Evolutionary conservation across 169 alveolate species (phyloP).

Genomic region (Plasmodium sp.): DNA sequence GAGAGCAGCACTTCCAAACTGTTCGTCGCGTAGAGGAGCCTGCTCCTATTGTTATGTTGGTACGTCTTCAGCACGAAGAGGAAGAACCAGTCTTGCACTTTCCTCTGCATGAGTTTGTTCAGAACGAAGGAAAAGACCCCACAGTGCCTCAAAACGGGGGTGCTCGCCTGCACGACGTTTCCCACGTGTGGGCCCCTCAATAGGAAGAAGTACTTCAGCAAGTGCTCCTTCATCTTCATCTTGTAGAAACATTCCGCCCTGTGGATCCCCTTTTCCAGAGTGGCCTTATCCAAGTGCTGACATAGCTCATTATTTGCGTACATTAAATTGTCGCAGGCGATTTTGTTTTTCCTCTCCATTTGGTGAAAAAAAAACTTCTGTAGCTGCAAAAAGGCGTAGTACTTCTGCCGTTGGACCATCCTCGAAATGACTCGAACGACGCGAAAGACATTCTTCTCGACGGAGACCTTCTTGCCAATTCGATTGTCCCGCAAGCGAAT

Average conservation of each 20-base stretch:
- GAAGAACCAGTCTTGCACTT: slow-evolving; percentile 17
- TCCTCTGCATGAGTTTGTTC: slow-evolving; percentile 26
- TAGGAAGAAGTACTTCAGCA: slow-evolving; percentile 20
- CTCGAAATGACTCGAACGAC: not conserved
- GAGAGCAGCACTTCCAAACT: not conserved
- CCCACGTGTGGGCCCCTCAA: slow-evolving; percentile 47
- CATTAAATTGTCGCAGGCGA: slow-evolving; percentile 17
- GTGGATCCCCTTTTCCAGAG: slow-evolving; percentile 43
- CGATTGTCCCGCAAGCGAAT: slow-evolving; percentile 29
- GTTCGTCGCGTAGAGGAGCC: slow-evolving; percentile 16
- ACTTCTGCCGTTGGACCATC: slow-evolving; percentile 24
- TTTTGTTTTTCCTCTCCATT: slow-evolving; percentile 11
- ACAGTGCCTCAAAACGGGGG: slow-evolving; percentile 15
- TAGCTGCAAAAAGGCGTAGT: slow-evolving; percentile 32
- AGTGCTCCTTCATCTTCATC: slow-evolving; percentile 19
- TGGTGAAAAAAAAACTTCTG: slow-evolving; percentile 42
- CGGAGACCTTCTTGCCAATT: not conserved
- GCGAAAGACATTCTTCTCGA: slow-evolving; percentile 29
- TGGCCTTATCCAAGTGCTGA: slow-evolving; percentile 17
- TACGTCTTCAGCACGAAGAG: slow-evolving; percentile 17
- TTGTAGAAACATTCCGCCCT: slow-evolving; percentile 19
- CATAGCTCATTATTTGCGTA: slow-evolving; percentile 50
- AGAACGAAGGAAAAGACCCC: slow-evolving; percentile 19
- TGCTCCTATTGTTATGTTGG: slow-evolving; percentile 35
- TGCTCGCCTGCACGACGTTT: not conserved